Conservation (phyloP, 805 yeast species). For the Suhomyces sp. region DNA sequence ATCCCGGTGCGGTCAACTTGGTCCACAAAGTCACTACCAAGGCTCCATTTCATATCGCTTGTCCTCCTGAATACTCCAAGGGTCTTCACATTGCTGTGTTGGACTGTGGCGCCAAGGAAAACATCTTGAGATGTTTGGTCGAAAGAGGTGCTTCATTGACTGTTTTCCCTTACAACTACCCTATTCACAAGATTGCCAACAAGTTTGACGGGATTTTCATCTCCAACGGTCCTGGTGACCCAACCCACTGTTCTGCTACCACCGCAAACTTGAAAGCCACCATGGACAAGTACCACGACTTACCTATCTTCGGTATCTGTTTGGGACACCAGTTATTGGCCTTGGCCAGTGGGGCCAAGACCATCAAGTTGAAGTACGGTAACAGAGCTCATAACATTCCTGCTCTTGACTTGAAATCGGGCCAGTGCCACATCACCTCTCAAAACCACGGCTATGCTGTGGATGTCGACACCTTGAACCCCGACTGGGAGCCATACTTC, state of each 20-base stretch:
- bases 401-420: conserved; percentile 83
- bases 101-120: conserved; percentile 98
- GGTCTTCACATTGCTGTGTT: conserved; percentile 82
- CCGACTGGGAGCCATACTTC: conserved; percentile 80
- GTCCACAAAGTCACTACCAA: conserved; percentile 94
- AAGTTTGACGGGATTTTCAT: conserved; percentile 93
- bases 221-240: conserved; percentile 98
- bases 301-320: conserved; percentile 97
- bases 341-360: conserved; percentile 90
- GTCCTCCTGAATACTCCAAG: conserved; percentile 52
- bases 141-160: conserved; percentile 95
- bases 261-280: conserved; percentile 69
- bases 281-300: conserved; percentile 56
- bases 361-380: conserved; percentile 92
- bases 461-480: conserved; percentile 73
- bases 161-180: conserved; percentile 94
- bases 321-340: conserved; percentile 96
- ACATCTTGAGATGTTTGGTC: conserved; percentile 89
- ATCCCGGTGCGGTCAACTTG: conserved; percentile 85
- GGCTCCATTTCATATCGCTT: conserved; percentile 85
- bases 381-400: conserved; percentile 99
- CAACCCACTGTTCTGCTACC: conserved; percentile 82
- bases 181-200: conserved; percentile 84
- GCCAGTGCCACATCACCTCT: conserved; percentile 95
- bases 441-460: conserved; percentile 99